A percentile compares a stretch with the other conserved stretches of the same genome.
phyloP scores from a whole-genome alignment of 2,329 filamentous ascomycete genomes.

The Chlorencoelia australis region DNA sequence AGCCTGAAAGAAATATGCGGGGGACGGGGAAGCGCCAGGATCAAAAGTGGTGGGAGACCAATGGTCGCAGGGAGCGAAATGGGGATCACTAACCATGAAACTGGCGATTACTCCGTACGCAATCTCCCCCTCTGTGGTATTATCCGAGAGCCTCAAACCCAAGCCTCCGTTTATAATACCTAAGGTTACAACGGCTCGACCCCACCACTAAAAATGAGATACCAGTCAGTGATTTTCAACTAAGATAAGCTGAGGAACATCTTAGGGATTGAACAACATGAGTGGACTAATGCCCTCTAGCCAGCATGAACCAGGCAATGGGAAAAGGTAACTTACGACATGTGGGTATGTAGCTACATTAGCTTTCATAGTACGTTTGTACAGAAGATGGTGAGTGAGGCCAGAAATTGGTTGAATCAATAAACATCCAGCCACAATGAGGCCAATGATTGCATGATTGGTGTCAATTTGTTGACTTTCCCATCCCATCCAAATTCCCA shows the following conservation, averaged over 20 bases:
- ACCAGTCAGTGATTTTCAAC: too few relatives aligned
- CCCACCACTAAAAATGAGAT: too few relatives aligned
- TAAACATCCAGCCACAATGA: conserved; percentile 42
- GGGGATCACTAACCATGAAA: too few relatives aligned
- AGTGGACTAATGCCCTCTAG: too few relatives aligned
- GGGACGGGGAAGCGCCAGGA: too few relatives aligned
- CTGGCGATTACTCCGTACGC: conserved; percentile 48
- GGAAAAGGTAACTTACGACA: too few relatives aligned
- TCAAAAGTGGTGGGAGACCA: too few relatives aligned
- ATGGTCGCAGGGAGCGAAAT: too few relatives aligned
- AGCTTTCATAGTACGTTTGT: conserved; percentile 32
- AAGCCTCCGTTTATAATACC: conserved; percentile 56
- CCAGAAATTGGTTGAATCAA: conserved; percentile 49
- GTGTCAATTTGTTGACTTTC: conserved; percentile 4
- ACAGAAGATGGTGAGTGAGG: conserved; percentile 45
- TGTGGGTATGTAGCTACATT: conserved; percentile 41
- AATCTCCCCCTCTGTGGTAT: conserved; percentile 33
- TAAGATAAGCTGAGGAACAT: too few relatives aligned
- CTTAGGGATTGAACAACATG: too few relatives aligned
- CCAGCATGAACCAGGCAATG: too few relatives aligned
- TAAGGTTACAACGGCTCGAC: conserved; percentile 44
- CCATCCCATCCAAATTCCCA: conserved; percentile 40
- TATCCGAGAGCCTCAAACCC: conserved; percentile 41
- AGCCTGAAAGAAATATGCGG: too few relatives aligned
- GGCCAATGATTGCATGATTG: conserved; percentile 45